A percentile compares a stretch with the other conserved stretches of the same genome.
phyloP scores from a whole-genome alignment of 2,329 filamentous ascomycete genomes.

The Ascochyta rabiei region DNA sequence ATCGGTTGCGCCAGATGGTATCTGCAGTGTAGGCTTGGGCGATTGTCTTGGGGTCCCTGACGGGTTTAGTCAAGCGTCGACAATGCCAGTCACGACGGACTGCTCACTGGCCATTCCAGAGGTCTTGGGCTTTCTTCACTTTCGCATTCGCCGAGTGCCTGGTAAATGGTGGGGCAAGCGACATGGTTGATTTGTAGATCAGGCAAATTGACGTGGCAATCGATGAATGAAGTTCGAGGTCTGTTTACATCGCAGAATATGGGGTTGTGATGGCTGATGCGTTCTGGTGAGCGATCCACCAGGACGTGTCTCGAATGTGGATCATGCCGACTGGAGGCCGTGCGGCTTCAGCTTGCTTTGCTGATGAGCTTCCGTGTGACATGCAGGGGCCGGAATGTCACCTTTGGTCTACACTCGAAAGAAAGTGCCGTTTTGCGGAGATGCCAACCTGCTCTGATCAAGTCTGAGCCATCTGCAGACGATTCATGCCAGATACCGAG shows the following conservation, averaged over 20 bases:
- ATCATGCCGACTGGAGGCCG: constrained; percentile 1
- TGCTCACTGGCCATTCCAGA: constrained; percentile 77
- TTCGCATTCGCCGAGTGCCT: constrained; percentile 73
- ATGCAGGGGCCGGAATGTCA: neutral
- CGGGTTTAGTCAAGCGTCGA: constrained; percentile 9
- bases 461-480: neutral
- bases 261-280: neutral
- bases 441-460: neutral
- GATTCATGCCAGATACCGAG: constrained; percentile 2
- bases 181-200: constrained; percentile 40
- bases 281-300: neutral
- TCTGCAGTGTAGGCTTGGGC: constrained; percentile 76
- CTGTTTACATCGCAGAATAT: neutral
- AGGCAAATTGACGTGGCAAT: neutral
- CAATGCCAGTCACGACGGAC: neutral
- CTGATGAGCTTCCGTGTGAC: neutral
- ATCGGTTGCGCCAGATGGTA: constrained; percentile 81
- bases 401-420: neutral
- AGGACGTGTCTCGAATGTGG: too few species aligned
- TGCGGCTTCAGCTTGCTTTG: neutral
- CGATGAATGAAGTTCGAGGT: neutral
- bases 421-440: neutral
- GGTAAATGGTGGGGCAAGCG: constrained; percentile 73
- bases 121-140: constrained; percentile 82
- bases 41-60: constrained; percentile 67